phyloP scores from a whole-genome alignment of 2,329 filamentous ascomycete genomes.

The Cadophora gregata region DNA sequence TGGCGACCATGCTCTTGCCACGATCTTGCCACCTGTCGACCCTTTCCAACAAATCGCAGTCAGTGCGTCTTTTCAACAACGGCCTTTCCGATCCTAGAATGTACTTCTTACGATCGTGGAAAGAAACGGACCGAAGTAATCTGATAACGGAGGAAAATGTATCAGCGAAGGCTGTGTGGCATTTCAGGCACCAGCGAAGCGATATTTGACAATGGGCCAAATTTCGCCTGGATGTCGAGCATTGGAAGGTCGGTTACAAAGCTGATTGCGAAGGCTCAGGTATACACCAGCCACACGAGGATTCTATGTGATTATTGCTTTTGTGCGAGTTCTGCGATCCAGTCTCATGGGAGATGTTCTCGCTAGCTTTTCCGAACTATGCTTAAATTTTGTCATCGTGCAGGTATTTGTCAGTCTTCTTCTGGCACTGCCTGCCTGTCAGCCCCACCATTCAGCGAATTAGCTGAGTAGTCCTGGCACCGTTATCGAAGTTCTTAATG shows the following conservation, averaged over 20 bases:
- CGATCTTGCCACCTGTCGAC: not conserved
- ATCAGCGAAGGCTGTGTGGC: slow-evolving; percentile 4
- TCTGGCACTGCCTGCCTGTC: slow-evolving; percentile 8
- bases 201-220: not conserved
- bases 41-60: not conserved
- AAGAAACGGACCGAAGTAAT: not conserved
- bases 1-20: not conserved
- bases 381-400: slow-evolving; percentile 12
- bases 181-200: slow-evolving; percentile 1
- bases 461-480: not conserved
- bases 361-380: not conserved
- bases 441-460: slow-evolving; percentile 1
- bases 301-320: not conserved
- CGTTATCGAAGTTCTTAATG: not conserved
- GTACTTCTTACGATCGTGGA: not conserved
- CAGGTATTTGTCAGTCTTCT: slow-evolving; percentile 13
- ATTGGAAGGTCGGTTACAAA: not conserved
- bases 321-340: slow-evolving; percentile 1
- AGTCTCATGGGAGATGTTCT: not conserved
- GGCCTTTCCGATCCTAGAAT: not conserved
- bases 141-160: not conserved
- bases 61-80: not conserved
- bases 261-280: not conserved
- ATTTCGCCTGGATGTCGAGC: not conserved
- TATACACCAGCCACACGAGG: not conserved